Percentiles rank a stretch among this genome's conserved stretches.
phyloP scores from a whole-genome alignment of 148 eudicot genomes.

The Pharnaceum exiguum region DNA sequence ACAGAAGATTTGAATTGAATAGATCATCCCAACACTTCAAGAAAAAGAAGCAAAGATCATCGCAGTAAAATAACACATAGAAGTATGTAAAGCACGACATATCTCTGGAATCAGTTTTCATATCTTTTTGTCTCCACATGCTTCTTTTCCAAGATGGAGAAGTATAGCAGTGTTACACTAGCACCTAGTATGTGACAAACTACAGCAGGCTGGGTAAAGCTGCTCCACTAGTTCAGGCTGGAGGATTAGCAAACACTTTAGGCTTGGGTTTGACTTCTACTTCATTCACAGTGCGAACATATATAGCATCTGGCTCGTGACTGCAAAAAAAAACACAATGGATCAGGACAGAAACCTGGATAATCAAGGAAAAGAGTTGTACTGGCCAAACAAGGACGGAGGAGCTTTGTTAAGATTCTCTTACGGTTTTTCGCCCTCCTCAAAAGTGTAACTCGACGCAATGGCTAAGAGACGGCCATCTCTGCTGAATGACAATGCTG shows the following conservation, averaged over 20 bases:
- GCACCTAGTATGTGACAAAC: constrained; percentile 9
- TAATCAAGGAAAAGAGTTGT: not conserved
- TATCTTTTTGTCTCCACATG: constrained; percentile 19
- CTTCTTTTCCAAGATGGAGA: constrained; percentile 14
- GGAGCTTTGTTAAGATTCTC: too few relatives aligned
- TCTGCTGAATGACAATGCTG: constrained; percentile 86
- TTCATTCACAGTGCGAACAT: constrained; percentile 82
- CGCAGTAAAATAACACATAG: too few relatives aligned
- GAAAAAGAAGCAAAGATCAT: too few relatives aligned
- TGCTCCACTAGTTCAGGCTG: constrained; percentile 33
- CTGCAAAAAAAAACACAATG: constrained; percentile 37
- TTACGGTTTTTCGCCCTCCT: constrained; percentile 90
- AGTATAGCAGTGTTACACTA: constrained; percentile 19
- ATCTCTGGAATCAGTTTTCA: constrained; percentile 4
- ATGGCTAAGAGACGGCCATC: constrained; percentile 83
- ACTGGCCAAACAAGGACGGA: too few relatives aligned
- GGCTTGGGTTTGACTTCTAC: constrained; percentile 98
- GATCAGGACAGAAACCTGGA: constrained; percentile 1
- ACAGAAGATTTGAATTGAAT: too few relatives aligned
- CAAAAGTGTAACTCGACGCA: constrained; percentile 90
- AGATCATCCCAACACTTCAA: too few relatives aligned
- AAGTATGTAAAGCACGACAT: too few relatives aligned
- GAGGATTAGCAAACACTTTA: constrained; percentile 61
- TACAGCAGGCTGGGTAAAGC: constrained; percentile 5
- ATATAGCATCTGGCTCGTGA: constrained; percentile 89